Conservation (phyloP, 306 rosid genomes). For the Vigna hirtella region DNA sequence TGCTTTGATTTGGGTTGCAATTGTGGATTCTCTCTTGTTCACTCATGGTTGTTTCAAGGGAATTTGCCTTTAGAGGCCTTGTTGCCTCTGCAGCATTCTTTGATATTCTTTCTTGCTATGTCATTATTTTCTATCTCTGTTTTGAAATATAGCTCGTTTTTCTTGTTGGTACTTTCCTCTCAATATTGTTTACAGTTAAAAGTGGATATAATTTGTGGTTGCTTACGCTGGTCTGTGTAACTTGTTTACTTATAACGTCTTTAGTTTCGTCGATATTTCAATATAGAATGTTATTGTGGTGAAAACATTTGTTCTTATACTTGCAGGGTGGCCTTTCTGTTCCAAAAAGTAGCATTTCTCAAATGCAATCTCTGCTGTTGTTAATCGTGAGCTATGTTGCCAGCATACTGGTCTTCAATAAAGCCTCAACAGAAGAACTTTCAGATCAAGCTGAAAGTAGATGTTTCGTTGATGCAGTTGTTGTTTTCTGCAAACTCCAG, state of each 20-base stretch:
- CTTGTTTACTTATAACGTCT: slow-evolving; percentile 30
- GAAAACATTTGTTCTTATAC: slow-evolving; percentile 42
- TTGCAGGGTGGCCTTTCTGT: slow-evolving; percentile 66
- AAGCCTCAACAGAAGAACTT: slow-evolving; percentile 55
- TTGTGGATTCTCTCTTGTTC: slow-evolving; percentile 21
- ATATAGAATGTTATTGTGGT: slow-evolving; percentile 38
- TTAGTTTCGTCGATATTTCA: slow-evolving; percentile 40
- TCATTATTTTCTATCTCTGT: neutral
- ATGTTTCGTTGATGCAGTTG: slow-evolving; percentile 87
- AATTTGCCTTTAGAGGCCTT: slow-evolving; percentile 20
- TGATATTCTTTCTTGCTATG: slow-evolving; percentile 10
- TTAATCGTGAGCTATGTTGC: slow-evolving; percentile 80
- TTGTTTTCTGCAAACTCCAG: slow-evolving; percentile 93
- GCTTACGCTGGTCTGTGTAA: slow-evolving; percentile 17
- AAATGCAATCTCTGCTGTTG: slow-evolving; percentile 80
- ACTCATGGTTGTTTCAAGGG: slow-evolving; percentile 11
- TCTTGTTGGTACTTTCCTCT: slow-evolving; percentile 7
- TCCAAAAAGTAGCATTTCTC: slow-evolving; percentile 66
- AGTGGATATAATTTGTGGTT: slow-evolving; percentile 32
- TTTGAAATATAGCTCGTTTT: slow-evolving; percentile 26
- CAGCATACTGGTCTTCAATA: slow-evolving; percentile 60
- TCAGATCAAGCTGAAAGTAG: slow-evolving; percentile 72
- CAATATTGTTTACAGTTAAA: neutral
- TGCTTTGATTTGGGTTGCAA: slow-evolving; percentile 33
- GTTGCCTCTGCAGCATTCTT: slow-evolving; percentile 20